phyloP scores from a whole-genome alignment of 306 rosid species.

The Lathyrus tuberosus region DNA sequence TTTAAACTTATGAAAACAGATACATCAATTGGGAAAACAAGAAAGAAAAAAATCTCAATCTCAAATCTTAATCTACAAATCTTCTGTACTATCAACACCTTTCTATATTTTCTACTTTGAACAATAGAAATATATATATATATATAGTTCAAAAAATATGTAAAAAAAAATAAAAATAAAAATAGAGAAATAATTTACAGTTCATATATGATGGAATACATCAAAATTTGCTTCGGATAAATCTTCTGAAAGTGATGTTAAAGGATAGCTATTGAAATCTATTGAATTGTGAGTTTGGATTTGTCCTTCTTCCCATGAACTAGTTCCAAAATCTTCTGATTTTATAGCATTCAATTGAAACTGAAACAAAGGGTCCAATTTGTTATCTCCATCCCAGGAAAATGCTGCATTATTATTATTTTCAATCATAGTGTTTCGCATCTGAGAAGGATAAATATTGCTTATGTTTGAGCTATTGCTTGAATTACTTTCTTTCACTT shows the following conservation, averaged over 20 bases:
- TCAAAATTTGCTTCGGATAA: conserved; percentile 74
- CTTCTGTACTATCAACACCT: conserved; percentile 75
- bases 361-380: conserved; percentile 63
- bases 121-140: conserved; percentile 31
- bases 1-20: conserved; percentile 52
- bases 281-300: conserved; percentile 57
- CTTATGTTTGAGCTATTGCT: conserved; percentile 87
- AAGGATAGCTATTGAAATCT: conserved; percentile 82
- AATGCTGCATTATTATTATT: conserved; percentile 49
- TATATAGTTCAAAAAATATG: neutral
- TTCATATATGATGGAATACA: conserved; percentile 76
- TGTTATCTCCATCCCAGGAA: conserved; percentile 71
- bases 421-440: conserved; percentile 45
- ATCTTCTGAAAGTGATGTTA: conserved; percentile 78
- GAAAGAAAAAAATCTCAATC: conserved; percentile 38
- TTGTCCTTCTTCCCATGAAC: conserved; percentile 62
- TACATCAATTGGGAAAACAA: conserved; percentile 42
- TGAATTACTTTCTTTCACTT: conserved; percentile 64
- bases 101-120: conserved; percentile 44
- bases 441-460: conserved; percentile 49
- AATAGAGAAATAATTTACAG: conserved; percentile 44
- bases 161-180: conserved; percentile 5
- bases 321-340: conserved; percentile 66
- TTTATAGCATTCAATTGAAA: conserved; percentile 59
- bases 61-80: conserved; percentile 59